Evolutionary conservation across 257 asterid species (phyloP).

Genomic region (Solanum piurae): DNA sequence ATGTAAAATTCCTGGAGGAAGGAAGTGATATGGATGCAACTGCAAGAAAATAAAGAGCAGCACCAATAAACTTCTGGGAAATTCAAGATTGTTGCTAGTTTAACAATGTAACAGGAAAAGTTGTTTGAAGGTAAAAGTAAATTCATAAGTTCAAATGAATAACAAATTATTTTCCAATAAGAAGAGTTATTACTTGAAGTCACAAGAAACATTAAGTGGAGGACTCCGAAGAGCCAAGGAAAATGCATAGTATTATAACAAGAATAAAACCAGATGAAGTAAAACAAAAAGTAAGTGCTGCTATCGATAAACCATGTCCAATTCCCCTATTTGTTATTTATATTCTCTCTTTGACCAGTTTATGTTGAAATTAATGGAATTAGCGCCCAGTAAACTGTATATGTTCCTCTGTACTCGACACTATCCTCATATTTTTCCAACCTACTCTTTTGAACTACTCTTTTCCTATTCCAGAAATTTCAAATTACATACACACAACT

Average conservation of each 20-base stretch:
- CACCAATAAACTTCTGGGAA: background rate
- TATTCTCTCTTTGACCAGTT: background rate
- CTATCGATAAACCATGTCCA: background rate
- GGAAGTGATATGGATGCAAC: conserved; percentile 82
- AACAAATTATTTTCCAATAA: background rate
- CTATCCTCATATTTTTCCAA: background rate
- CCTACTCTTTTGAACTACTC: background rate
- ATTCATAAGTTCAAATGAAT: background rate
- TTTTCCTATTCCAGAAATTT: background rate
- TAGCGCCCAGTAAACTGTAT: background rate
- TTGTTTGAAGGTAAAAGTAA: background rate
- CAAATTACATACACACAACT: background rate
- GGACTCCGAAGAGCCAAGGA: background rate
- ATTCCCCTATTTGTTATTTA: background rate
- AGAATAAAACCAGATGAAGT: background rate
- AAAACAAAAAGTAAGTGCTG: background rate
- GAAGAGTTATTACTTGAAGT: background rate
- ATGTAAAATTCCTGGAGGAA: conserved; percentile 70
- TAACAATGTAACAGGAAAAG: background rate
- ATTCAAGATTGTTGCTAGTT: background rate
- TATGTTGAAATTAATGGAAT: background rate
- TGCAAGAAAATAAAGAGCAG: conserved; percentile 25
- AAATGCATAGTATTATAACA: background rate
- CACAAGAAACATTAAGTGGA: background rate
- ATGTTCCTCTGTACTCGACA: background rate